Conservation (phyloP, 2,329 filamentous ascomycete genomes). For the Stagonosporopsis vannaccii region DNA sequence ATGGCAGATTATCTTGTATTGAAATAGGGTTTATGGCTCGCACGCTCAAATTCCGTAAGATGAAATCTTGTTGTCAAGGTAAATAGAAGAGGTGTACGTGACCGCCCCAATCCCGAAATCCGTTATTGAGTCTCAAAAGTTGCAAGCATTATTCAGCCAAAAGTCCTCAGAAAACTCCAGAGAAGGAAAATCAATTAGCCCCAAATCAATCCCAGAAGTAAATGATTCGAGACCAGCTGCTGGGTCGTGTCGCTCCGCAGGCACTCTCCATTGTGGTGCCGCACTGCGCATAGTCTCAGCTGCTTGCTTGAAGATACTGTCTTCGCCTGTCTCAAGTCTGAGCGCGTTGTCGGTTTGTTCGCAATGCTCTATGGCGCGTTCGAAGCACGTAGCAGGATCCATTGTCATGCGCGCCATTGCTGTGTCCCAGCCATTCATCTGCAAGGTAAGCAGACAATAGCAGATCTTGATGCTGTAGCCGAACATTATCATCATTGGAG, state of each 20-base stretch:
- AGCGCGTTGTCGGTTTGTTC: conserved; percentile 17
- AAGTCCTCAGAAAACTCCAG: conserved; percentile 29
- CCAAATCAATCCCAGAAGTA: not conserved
- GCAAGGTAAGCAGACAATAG: conserved; percentile 21
- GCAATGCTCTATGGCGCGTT: conserved; percentile 15
- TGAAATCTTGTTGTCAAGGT: not conserved
- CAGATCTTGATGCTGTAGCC: conserved; percentile 22
- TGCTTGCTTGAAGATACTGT: conserved; percentile 24
- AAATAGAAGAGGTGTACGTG: not conserved
- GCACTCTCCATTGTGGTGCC: conserved; percentile 22
- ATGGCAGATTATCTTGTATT: not conserved
- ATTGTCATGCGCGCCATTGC: conserved; percentile 17
- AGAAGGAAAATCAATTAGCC: conserved; percentile 12
- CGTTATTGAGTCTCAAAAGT: conserved; percentile 3
- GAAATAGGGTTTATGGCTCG: not conserved
- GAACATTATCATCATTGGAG: conserved; percentile 24
- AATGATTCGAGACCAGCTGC: conserved; percentile 7
- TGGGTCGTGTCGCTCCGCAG: not conserved
- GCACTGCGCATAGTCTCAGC: conserved; percentile 21
- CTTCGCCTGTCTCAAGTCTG: conserved; percentile 23
- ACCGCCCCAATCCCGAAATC: conserved; percentile 1
- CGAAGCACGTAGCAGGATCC: conserved; percentile 18
- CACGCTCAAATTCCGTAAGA: not conserved
- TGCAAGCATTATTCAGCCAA: conserved; percentile 21
- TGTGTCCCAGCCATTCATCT: conserved; percentile 25